Conservation (phyloP, 495 filamentous ascomycete genomes). For the Tuber calosporum region DNA sequence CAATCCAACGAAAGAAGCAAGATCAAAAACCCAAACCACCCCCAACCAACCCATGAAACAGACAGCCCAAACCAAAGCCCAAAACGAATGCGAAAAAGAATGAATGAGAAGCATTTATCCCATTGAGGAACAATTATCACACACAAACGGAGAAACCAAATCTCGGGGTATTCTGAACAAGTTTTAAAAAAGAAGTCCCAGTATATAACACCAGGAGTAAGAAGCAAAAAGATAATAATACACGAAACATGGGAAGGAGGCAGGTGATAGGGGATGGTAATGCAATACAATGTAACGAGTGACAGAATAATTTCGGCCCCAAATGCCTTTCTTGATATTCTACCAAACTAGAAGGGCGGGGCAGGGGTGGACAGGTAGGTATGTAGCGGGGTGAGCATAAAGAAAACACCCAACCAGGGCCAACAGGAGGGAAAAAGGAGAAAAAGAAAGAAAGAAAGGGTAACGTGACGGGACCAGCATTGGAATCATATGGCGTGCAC, state of each 20-base stretch:
- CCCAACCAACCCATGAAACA: constrained; percentile 4
- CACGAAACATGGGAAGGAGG: neutral
- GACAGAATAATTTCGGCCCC: neutral
- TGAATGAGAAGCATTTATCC: neutral
- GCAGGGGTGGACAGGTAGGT: neutral
- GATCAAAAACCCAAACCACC: neutral
- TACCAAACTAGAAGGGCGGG: neutral
- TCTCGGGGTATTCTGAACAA: neutral
- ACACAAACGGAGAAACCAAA: neutral
- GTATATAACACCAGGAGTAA: neutral
- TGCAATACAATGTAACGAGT: neutral
- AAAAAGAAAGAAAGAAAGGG: no score
- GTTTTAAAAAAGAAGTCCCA: neutral
- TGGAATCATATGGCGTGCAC: neutral
- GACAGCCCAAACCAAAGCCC: neutral
- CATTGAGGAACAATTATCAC: neutral
- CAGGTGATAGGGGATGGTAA: neutral
- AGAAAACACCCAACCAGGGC: neutral
- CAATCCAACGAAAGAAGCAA: neutral
- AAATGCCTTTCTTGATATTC: neutral
- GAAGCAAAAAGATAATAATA: neutral
- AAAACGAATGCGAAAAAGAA: neutral
- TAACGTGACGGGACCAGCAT: neutral
- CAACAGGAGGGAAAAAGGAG: neutral
- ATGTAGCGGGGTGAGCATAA: neutral